Evolutionary conservation across 169 alveolate species (phyloP), one percentile per base, ranked within the genome.

Genomic region (Plasmodium coatneyi): DNA sequence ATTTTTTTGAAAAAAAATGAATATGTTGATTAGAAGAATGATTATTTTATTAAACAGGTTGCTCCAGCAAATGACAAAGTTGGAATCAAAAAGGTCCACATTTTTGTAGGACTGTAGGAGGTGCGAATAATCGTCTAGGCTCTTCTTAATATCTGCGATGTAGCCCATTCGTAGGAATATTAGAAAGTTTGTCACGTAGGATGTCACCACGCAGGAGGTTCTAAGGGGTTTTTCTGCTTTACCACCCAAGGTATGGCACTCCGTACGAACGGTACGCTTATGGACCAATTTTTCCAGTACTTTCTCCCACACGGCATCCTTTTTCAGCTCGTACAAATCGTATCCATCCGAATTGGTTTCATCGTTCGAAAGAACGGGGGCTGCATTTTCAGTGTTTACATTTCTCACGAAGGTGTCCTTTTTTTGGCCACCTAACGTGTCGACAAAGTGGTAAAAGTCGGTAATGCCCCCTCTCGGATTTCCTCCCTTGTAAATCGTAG

Each of bases 1-100:
- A 22, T 54, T 43, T 70, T 91, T 82, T 22, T 91, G 82, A 81
- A 91, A 91, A 52, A 81, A 80, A 46, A 91, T 71, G 78, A 80
- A 91, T 36, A 91, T 28, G 56, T 91, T 91, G 9, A 81, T 91
- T 91, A 91, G 41, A 43, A 91, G 84, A 71, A 91, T 80, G 71
- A 80, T 70, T 80, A 91, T 81, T 91, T 82, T 91, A 66, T 91
- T 91, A 36, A 91, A 56, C 30, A 81, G 82, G 74, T 91, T 91
- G 56, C 52, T 91, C 41, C 82, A 81, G 36, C 95, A 91, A 49
- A 91, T 91, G 82, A 91, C 34, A 28, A 91, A 70, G 46, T 91
- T 91, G 34, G 92, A 91, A 52, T 91, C 95, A 80, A 81, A 91
- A 19, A 91, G 76, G 56, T 91, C 95, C 36, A 91, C 54, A 28